phyloP scores from a whole-genome alignment of 305 asterid species.

The Fraxinus floribunda region DNA sequence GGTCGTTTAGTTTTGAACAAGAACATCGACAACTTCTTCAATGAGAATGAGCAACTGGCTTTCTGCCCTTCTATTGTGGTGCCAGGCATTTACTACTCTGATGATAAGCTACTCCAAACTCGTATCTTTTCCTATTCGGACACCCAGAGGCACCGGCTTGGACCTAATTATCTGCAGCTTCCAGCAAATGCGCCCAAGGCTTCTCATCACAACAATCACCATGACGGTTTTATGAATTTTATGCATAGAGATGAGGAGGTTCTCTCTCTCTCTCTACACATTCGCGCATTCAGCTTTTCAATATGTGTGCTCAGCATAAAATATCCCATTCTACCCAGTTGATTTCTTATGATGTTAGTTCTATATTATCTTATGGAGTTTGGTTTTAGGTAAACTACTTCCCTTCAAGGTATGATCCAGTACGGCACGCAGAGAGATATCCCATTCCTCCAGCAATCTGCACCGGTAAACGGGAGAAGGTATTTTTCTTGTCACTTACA shows the following conservation, averaged over 20 bases:
- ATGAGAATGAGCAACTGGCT: conserved; percentile 39
- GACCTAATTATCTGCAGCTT: conserved; percentile 37
- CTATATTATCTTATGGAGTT: background rate
- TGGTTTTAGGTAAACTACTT: conserved; percentile 31
- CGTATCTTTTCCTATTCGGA: conserved; percentile 35
- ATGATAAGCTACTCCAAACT: conserved; percentile 33
- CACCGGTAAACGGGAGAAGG: conserved; percentile 35
- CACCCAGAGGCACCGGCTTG: conserved; percentile 40
- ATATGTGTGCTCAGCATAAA: background rate
- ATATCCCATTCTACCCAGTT: background rate
- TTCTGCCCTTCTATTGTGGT: conserved; percentile 35
- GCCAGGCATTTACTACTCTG: conserved; percentile 32
- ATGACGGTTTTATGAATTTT: conserved; percentile 40
- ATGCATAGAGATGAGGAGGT: conserved; percentile 40
- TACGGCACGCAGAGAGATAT: conserved; percentile 30
- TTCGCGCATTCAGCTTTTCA: background rate
- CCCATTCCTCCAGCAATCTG: conserved; percentile 29
- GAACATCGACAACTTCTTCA: conserved; percentile 37
- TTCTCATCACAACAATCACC: conserved; percentile 37
- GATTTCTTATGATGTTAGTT: background rate
- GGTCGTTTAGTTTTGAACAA: conserved; percentile 37
- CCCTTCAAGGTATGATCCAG: conserved; percentile 36
- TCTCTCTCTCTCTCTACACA: background rate
- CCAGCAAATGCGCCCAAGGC: conserved; percentile 30
- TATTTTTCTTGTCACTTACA: background rate